Evolutionary conservation across 495 filamentous ascomycete species (phyloP).

Genomic region (Oleoguttula mirabilis): DNA sequence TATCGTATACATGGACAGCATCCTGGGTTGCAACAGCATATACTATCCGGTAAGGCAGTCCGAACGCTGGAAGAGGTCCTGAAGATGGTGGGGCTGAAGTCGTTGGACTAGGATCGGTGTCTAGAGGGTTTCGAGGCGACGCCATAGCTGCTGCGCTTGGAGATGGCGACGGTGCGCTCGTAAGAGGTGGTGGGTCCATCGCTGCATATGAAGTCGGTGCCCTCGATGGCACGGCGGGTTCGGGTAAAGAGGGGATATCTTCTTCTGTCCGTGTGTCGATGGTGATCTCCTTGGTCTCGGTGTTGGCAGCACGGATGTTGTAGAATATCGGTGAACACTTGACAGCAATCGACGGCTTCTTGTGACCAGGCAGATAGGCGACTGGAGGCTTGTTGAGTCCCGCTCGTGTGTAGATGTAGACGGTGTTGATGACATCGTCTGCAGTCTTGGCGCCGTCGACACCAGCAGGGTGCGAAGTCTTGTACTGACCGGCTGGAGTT

Average conservation of each 20-base stretch:
- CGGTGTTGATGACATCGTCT: slow-evolving; percentile 89
- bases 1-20: slow-evolving; percentile 91
- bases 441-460: slow-evolving; percentile 56
- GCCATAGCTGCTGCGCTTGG: slow-evolving; percentile 36
- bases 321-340: slow-evolving; percentile 88
- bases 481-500: slow-evolving; percentile 93
- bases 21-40: slow-evolving; percentile 98
- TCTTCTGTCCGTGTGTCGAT: slow-evolving; percentile 90
- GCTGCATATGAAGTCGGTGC: slow-evolving; percentile 41
- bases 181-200: slow-evolving; percentile 75
- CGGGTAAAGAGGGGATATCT: slow-evolving; percentile 67
- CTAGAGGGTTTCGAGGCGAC: slow-evolving; percentile 39
- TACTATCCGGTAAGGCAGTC: slow-evolving; percentile 81
- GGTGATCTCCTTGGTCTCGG: slow-evolving; percentile 75
- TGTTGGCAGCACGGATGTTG: slow-evolving; percentile 51
- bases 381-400: slow-evolving; percentile 96
- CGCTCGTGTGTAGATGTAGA: slow-evolving; percentile 94
- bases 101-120: slow-evolving; percentile 40
- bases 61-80: slow-evolving; percentile 48
- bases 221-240: slow-evolving; percentile 56
- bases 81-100: slow-evolving; percentile 45
- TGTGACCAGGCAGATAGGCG: slow-evolving; percentile 93
- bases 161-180: slow-evolving; percentile 36
- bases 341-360: slow-evolving; percentile 94
- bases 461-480: slow-evolving; percentile 57